These are phyloP conservation scores for Didymella keratinophila DNA, from an alignment of 2,329 filamentous ascomycete species.

Conservation along the genomic window DNA sequence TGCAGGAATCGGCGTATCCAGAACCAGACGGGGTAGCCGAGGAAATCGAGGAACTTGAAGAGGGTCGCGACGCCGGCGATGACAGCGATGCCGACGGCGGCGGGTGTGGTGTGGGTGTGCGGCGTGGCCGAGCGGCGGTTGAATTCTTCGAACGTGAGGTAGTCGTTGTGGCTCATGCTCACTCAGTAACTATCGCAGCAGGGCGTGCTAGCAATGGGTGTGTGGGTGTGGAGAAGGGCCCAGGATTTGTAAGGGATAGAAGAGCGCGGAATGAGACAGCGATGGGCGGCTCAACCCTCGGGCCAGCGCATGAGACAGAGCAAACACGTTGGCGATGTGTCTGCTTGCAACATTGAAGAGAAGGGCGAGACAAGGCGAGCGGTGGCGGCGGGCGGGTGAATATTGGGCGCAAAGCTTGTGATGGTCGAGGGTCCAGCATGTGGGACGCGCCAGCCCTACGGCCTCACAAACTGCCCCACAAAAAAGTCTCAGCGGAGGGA, in stretches of 20 bases:
- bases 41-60: slow-evolving; percentile 37
- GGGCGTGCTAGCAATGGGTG: neutral
- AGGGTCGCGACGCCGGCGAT: slow-evolving; percentile 39
- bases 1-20: slow-evolving; percentile 61
- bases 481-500: slow-evolving; percentile 12
- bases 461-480: slow-evolving; percentile 16
- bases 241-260: slow-evolving; percentile 21
- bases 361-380: slow-evolving; percentile 19
- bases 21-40: slow-evolving; percentile 51
- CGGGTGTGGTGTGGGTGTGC: slow-evolving; percentile 22
- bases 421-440: slow-evolving; percentile 9
- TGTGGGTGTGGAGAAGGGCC: slow-evolving; percentile 16
- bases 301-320: slow-evolving; percentile 45
- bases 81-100: slow-evolving; percentile 30
- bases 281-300: slow-evolving; percentile 37
- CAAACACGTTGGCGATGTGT: slow-evolving; percentile 37
- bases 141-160: slow-evolving; percentile 30
- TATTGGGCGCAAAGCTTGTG: slow-evolving; percentile 23
- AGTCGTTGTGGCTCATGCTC: slow-evolving; percentile 34
- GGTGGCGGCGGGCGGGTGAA: slow-evolving; percentile 28
- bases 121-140: slow-evolving; percentile 26
- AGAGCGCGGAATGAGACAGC: slow-evolving; percentile 20
- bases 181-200: neutral
- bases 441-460: slow-evolving; percentile 10
- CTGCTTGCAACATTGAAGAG: slow-evolving; percentile 48